Base-by-base conservation (phyloP, 805 yeast genomes). In the Pichia rugopelliculosa region DNA sequence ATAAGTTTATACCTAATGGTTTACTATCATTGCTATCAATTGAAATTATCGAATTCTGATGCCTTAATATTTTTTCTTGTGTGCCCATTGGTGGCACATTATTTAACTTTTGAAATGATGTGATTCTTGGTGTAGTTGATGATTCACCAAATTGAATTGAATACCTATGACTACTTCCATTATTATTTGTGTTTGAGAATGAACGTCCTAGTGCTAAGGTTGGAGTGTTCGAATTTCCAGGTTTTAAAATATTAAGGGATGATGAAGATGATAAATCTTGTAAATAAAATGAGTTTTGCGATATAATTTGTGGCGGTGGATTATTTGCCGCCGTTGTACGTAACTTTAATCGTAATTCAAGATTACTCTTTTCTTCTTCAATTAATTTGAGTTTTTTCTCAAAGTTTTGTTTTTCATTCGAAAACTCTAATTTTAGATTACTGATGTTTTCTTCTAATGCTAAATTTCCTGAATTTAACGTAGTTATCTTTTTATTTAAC, bases 81-180 rank as follows among this genome's bases (percentile, higher is more conserved):
- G 57, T 26, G 15, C 56, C 40, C 41, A 55, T 39, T 15, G 51
- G 46, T 4, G 47, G 36, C 24, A 48, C 41, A 11, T 43, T 42
- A 37, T 50, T 50, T 12, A 53, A 25, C 34, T 48, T 49, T 18
- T 40, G 26, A 13, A 45, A 42, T 10, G 62, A 56, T 27, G 42
- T 41, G 4, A 56, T 59, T n/a, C 64, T 58, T 8, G 79, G 79
- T 0, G 81, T 73, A 12, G 67, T 59, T 6, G 79, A 71, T 0
- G 79, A 69, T 53, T 77, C 79, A 7, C 78, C 79, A 45, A 75
- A 54, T 39, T 63, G 65, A 41, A 74, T 70, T 18, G 49, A 37
- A 25, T 26, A 52, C 22, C 39, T 49, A 18, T 65, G 67, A 30
- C 55, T 61, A 25, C 6, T 17, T 4, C 23, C 20, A 17, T 18